Base-by-base conservation (phyloP, 164 flowering plant genomes). In the Dillenia suffruticosa region DNA sequence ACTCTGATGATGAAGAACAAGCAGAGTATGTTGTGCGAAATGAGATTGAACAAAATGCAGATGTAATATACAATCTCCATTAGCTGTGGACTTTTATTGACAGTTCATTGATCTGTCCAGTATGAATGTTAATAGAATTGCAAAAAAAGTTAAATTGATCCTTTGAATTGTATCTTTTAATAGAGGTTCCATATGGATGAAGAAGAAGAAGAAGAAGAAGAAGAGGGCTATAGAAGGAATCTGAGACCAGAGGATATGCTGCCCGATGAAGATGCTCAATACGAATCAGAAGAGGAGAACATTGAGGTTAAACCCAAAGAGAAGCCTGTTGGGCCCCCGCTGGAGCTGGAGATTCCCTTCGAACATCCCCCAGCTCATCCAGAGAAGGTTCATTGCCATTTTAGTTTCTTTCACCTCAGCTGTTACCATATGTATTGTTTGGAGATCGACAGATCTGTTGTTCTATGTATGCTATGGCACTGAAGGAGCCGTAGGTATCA, bases 321-420 rank as follows among this genome's bases (percentile, higher is more conserved):
- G 71, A 95, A 85, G 72, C 97, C 99, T 9, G 80, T 88, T 79
- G 97, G 97, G 1, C 94, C 97, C 24, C 97, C 99, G 2, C 66
- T 95, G 79, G 96, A 84, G 58, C 67, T 95, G 58, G 99, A 88
- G 72, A 79, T 88, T 75, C 99, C 99, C 14, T 60, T 95, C 52
- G 85, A 79, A 24, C 86, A 81, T 9, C 96, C 99, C 48, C 97
- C 99, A 11, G 86, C 87, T 70, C 83, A 59, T 49, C 81, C 99
- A 46, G 83, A 82, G n/a, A 88, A 84, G 92, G 96, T 88, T 50
- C 56, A 10, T 57, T 12, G 52, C 58, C 58, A 12, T 44, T 49
- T 68, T 65, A 11, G 11, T 68, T 19, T 44, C 49, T 11, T 44
- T n/a, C 19, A 5, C 40, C 40, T 32, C 7, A 32, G 40, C 40